Evolutionary conservation across 768 basidiomycete genomes (phyloP).

Genomic region (Phylloporus sp.): DNA sequence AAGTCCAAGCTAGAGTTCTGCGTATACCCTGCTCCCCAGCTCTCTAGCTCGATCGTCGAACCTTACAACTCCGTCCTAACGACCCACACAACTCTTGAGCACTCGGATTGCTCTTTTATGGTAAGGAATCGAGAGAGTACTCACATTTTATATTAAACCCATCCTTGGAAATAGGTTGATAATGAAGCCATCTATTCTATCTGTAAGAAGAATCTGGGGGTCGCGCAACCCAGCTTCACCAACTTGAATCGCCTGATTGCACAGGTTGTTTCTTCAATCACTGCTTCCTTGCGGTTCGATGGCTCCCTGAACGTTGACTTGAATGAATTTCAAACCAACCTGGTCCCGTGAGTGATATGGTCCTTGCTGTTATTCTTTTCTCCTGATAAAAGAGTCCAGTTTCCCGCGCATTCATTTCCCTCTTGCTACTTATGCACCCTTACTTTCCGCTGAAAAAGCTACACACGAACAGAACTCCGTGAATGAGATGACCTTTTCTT

Average conservation of each 20-base stretch:
- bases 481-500: constrained; percentile 96
- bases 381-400: constrained; percentile 35
- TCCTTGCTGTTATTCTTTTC: neutral
- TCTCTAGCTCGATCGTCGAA: constrained; percentile 96
- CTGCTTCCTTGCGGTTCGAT: constrained; percentile 95
- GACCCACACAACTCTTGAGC: constrained; percentile 98
- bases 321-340: constrained; percentile 98
- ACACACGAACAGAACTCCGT: constrained; percentile 97
- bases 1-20: constrained; percentile 99
- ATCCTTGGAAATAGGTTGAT: constrained; percentile 63
- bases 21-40: constrained; percentile 92
- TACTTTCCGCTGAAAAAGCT: constrained; percentile 93
- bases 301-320: constrained; percentile 97
- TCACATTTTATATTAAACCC: constrained; percentile 2
- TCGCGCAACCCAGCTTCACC: constrained; percentile 80
- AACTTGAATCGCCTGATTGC: constrained; percentile 97
- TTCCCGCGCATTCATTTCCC: constrained; percentile 99
- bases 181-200: constrained; percentile 99
- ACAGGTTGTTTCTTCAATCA: constrained; percentile 97
- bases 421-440: constrained; percentile 91
- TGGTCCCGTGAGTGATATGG: constrained; percentile 75
- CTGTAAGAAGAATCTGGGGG: constrained; percentile 92
- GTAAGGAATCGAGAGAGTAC: constrained; percentile 34
- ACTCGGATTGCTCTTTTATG: constrained; percentile 99
- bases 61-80: constrained; percentile 98